Evolutionary conservation across 2,329 filamentous ascomycete genomes (phyloP).

Genomic region (Colletotrichum sp.): DNA sequence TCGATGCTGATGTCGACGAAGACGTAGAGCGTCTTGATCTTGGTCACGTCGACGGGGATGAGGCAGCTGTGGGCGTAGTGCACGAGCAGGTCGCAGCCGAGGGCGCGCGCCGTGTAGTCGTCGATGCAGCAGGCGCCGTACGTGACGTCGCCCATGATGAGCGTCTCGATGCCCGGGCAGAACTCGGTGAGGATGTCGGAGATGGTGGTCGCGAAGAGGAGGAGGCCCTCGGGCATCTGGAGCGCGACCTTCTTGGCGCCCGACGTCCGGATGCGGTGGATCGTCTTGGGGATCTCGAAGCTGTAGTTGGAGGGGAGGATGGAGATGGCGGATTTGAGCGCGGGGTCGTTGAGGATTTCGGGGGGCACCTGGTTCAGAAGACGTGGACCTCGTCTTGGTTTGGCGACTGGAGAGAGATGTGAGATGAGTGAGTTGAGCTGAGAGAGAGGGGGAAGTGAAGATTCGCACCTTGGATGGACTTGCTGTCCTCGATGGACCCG

Average conservation of each 20-base stretch:
- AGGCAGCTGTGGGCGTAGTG: constrained; percentile 98
- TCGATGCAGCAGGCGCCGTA: constrained; percentile 99
- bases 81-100: constrained; percentile 92
- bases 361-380: constrained; percentile 90
- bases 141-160: constrained; percentile 99
- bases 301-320: constrained; percentile 96
- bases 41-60: constrained; percentile 94
- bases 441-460: neutral
- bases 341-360: constrained; percentile 83
- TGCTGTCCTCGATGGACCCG: constrained; percentile 59
- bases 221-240: constrained; percentile 95
- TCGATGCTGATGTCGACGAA: constrained; percentile 99
- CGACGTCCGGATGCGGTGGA: constrained; percentile 86
- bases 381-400: constrained; percentile 74
- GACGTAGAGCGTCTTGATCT: constrained; percentile 96
- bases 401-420: constrained; percentile 59
- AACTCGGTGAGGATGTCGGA: constrained; percentile 96
- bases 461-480: constrained; percentile 59
- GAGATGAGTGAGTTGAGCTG: neutral
- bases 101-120: constrained; percentile 92
- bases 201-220: constrained; percentile 96
- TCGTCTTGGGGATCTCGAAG: constrained; percentile 98
- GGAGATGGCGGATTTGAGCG: constrained; percentile 85
- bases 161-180: constrained; percentile 86
- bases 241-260: constrained; percentile 84